Percentiles rank a stretch among this genome's conserved stretches.
phyloP scores from a whole-genome alignment of 202 grass and related monocot species.

The Saccharum hybrid region DNA sequence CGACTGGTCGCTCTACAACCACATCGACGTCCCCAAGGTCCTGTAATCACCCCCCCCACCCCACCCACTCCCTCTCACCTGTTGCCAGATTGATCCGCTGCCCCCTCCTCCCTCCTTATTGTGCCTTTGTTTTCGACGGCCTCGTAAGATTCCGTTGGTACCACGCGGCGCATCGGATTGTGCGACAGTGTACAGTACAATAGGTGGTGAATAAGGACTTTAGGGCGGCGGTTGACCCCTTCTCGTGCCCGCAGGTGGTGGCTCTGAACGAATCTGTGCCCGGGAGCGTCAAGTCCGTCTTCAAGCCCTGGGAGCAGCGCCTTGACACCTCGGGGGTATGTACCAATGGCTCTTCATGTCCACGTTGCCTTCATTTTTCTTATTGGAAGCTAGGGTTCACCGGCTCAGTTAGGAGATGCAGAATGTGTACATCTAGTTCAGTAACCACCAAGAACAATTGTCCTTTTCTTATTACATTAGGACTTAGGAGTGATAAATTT shows the following conservation, averaged over 20 bases:
- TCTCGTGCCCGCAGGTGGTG: conserved; percentile 49
- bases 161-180: not conserved
- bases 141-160: not conserved
- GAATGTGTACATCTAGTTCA: not conserved
- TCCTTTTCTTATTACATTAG: not conserved
- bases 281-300: conserved; percentile 91
- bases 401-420: not conserved
- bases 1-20: conserved; percentile 96
- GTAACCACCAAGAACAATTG: not conserved
- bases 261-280: conserved; percentile 90
- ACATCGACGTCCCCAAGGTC: conserved; percentile 92
- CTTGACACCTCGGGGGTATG: conserved; percentile 84
- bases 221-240: conserved; percentile 6
- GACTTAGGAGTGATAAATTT: not conserved
- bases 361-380: not conserved
- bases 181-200: not conserved
- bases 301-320: conserved; percentile 91
- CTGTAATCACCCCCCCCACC: not conserved
- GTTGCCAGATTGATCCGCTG: conserved; percentile 21
- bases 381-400: not conserved
- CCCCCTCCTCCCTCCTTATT: not conserved
- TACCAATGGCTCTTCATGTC: not conserved
- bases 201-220: not conserved
- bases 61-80: not conserved
- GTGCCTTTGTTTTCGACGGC: not conserved